Evolutionary conservation across 202 grass and related monocot species (phyloP), one percentile per base, ranked within the genome.

Genomic region (Setaria viridis): DNA sequence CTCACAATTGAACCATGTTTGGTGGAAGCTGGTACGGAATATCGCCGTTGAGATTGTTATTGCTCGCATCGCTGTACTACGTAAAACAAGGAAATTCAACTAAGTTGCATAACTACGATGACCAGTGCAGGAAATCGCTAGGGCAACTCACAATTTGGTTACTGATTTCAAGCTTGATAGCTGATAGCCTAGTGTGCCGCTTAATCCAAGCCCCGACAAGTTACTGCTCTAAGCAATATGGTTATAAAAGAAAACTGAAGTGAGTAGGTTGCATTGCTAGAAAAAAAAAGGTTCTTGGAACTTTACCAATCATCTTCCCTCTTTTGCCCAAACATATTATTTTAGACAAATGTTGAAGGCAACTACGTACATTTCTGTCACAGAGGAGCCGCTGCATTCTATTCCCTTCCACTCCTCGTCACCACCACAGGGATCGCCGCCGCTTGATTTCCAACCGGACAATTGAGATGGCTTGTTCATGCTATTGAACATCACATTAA

Each of bases 11-110:
- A 80, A 93, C 85, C 34, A 86, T 63, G 42, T 99, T 99, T 41
- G 97, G 97, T 73, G 97, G 97, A 72, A 99, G 97, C 74, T 95
- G 90, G 35, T 94, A 99, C 6, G 94, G 94, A 33, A 99, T 91
- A 75, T 93, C 92, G 14, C 97, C 94, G 10, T 91, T 79, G 72
- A 99, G 85, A 75, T 99, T 96, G 86, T 99, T 99, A 70, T 93
- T 92, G 85, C 97, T 99, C 46, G 93, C 82, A 72, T 99, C 94
- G 75, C 97, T 96, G 90, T 90, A 93, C 92, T 94, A 94, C 79
- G 92, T 81, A 80, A 87, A 91, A 95, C 77, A 87, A 87, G 77
- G 66, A 72, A 89, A 77, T 88, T 90, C 62, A 89, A 93, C 89
- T 97, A 90, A 85, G 87, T 93, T 94, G 75, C 67, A 89, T 86